Base-by-base conservation (phyloP, 345 rosid genomes). In the Lepidium didymum region DNA sequence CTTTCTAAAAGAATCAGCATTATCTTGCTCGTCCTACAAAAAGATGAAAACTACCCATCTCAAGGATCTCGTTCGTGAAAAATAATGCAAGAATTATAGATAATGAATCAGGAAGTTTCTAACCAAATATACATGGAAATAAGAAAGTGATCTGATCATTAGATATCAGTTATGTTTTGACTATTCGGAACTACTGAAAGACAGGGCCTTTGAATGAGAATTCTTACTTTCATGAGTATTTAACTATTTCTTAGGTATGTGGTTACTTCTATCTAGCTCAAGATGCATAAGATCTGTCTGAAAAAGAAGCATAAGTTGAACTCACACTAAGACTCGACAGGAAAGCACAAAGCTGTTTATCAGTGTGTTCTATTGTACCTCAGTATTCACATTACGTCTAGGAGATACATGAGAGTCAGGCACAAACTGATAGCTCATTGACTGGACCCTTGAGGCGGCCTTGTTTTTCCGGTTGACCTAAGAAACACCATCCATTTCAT, bases 351-450 rank as follows among this genome's bases (percentile, higher is more conserved):
- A 66, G 67, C 36, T 7, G 1, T 4, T 36, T 23, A 6, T 52
- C 16, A 56, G 42, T 8, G 57, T 67, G 13, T 14, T 25, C 18
- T 18, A 34, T 19, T 45, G 36, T 74, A 74, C 78, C 78, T 74
- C 64, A 53, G 59, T 14, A 7, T 62, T 50, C 10, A 36, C 19
- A 45, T 10, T 14, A 37, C 45, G 68, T 31, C 54, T 68, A 61
- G 57, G 64, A 61, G 64, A 38, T 19, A 1, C 45, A 68, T 37
- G 64, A 16, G 74, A 68, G 46, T 62, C 78, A 29, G 74, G 25
- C 40, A 67, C 78, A 61, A 74, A 61, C 31, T 54, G 68, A 68
- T 68, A 67, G 56, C 74, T 68, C 73, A 68, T 53, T 1, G 59
- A 67, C 6, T 45, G 78, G 35, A 74, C 45, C 64, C 64, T 45